These are phyloP conservation scores for Kregervanrija pseudodelftensis DNA, from an alignment of 805 yeast species.

Conservation along the genomic window DNA sequence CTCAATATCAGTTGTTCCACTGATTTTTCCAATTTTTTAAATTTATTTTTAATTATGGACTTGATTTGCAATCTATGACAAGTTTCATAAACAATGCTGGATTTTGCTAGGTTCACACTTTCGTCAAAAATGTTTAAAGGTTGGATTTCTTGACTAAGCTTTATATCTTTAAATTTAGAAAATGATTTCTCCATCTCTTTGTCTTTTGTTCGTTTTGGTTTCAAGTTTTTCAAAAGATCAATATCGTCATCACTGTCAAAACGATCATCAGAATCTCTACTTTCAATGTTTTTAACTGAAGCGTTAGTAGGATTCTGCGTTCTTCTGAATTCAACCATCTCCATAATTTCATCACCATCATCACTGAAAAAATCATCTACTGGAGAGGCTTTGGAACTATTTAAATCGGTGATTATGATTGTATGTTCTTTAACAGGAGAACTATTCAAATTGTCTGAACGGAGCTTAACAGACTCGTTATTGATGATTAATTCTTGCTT, in stretches of 20 bases:
- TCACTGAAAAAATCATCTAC: constrained; percentile 21
- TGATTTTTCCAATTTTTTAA: constrained; percentile 22
- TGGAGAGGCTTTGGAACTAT: background rate
- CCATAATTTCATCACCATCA: constrained; percentile 21
- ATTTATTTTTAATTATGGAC: constrained; percentile 26
- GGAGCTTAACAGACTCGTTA: too few relatives aligned
- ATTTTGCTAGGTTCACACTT: constrained; percentile 26
- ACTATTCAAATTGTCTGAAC: too few relatives aligned
- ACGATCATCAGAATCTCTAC: background rate
- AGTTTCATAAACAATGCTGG: constrained; percentile 39
- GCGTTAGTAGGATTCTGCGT: background rate
- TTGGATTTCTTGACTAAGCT: constrained; percentile 11
- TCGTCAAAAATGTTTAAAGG: constrained; percentile 8
- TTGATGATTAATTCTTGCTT: too few relatives aligned
- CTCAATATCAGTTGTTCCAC: constrained; percentile 47
- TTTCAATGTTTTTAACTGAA: background rate
- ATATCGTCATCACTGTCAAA: constrained; percentile 1
- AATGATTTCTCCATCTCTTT: background rate
- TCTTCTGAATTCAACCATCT: constrained; percentile 1
- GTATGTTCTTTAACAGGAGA: too few relatives aligned
- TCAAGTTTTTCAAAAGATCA: constrained; percentile 27
- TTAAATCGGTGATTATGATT: background rate
- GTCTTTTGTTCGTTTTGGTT: constrained; percentile 16
- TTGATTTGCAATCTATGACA: constrained; percentile 43
- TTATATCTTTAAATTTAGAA: constrained; percentile 16